Evolutionary conservation across 257 asterid species (phyloP).

Genomic region (Solanum sitiens): DNA sequence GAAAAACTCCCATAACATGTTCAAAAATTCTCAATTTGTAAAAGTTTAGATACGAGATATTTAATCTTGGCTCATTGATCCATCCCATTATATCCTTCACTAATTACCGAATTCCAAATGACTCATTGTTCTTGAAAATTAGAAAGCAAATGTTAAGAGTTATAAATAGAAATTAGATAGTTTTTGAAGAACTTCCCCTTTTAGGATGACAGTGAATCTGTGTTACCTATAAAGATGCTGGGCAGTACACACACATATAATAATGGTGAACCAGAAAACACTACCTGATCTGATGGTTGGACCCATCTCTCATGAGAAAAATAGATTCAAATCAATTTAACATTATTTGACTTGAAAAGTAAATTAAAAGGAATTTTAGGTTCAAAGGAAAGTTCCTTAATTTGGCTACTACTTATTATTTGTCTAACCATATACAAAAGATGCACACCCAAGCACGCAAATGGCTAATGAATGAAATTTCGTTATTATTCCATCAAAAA

Average conservation of each 20-base stretch:
- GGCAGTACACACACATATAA: neutral
- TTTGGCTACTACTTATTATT: neutral
- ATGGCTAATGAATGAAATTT: neutral
- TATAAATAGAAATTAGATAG: neutral
- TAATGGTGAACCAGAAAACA: conserved; percentile 7
- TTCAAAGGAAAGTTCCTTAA: neutral
- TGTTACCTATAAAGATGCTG: conserved; percentile 2
- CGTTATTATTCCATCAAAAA: neutral
- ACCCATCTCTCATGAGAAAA: conserved; percentile 6
- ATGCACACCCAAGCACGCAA: neutral
- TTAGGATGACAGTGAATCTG: neutral
- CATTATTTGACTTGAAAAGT: neutral
- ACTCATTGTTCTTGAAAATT: neutral
- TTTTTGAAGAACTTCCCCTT: neutral
- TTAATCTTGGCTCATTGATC: neutral
- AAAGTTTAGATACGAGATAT: neutral
- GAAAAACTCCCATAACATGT: no score
- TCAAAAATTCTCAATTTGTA: neutral
- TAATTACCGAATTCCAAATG: neutral
- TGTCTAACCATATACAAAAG: neutral
- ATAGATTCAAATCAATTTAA: neutral
- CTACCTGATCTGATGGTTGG: conserved; percentile 8
- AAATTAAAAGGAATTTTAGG: neutral
- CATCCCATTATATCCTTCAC: neutral
- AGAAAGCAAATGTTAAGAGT: neutral